Evolutionary conservation across 768 basidiomycete species (phyloP), one percentile per base, ranked within the genome.

Genomic region (Boletellus ananiceps): DNA sequence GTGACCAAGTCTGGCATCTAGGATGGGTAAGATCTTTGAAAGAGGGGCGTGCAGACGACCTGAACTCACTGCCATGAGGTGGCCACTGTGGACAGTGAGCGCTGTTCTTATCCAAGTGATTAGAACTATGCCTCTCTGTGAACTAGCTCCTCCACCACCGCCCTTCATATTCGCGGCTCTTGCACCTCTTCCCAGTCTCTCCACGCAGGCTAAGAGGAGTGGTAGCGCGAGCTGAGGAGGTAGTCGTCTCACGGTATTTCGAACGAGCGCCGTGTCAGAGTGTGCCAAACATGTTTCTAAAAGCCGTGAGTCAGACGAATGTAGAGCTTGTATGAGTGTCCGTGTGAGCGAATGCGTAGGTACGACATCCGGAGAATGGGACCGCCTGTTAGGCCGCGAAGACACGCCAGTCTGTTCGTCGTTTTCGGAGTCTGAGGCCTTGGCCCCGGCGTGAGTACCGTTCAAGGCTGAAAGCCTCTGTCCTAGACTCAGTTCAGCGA

Each of bases 1-100:
- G 85, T 80, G 18, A 97, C 89, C 13, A 99, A 77, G 56, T 94
- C 91, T 5, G 95, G 95, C 69, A 97, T 87, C 93, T 97, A 43
- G 5, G 44, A 44, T 14, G 18, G 36, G 47, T 54, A 23, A 66
- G 49, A 48, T 25, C 18, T 42, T 36, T 14, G 42, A 48, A 54
- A 25, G 25, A 40, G 18, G 14, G 29, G 33, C n/a, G n/a, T 27
- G 27, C 16, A 36, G 39, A 46, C 23, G 31, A 45, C 44, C 33
- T 29, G 46, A 35, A 78, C 88, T 58, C 61, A 95, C 94, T 33
- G 94, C 95, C 85, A 97, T 89, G 46, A 99, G 78, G 67, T 97
- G 86, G 0, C 88, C 87, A 40, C 91, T 87, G 66, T 97, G 93
- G 13, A 92, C 77, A 13, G 85, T 77, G 46, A 99, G 73, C 5